Evolutionary conservation across 1,284 basidiomycete species (phyloP).

Genomic region (Ganoderma resinaceum): DNA sequence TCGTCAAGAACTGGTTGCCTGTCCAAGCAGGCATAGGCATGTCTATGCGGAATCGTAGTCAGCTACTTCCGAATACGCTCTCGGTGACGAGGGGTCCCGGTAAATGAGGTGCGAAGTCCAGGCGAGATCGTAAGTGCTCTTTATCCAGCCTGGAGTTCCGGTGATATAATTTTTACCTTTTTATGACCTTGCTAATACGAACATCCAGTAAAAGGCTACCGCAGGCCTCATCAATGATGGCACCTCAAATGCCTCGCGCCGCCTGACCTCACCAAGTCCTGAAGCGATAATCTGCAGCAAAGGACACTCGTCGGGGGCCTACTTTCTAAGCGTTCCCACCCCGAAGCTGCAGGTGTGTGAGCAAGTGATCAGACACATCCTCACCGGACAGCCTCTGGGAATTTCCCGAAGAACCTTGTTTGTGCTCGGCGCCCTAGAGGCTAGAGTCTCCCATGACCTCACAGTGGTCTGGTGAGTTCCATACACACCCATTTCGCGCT

Average conservation of each 20-base stretch:
- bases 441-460: not conserved
- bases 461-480: slow-evolving; percentile 6
- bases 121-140: not conserved
- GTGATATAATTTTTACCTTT: too few species aligned
- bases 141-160: not conserved
- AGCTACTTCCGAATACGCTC: not conserved
- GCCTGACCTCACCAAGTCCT: slow-evolving; percentile 1
- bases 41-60: not conserved
- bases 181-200: not conserved
- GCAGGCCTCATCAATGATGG: not conserved
- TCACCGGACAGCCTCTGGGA: not conserved
- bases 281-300: not conserved
- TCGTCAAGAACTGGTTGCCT: not conserved
- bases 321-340: slow-evolving; percentile 13
- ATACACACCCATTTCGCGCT: not conserved
- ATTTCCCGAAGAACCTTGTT: slow-evolving; percentile 6
- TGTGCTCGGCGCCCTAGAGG: slow-evolving; percentile 16
- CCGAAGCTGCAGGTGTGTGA: slow-evolving; percentile 1
- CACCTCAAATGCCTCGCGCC: not conserved
- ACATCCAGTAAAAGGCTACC: not conserved
- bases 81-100: not conserved
- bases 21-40: not conserved
- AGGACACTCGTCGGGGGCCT: not conserved
- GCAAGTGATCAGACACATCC: slow-evolving; percentile 1
- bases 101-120: not conserved